These are phyloP conservation scores for Mariannaea sp. DNA, from an alignment of 2,329 filamentous ascomycete species.

Conservation along the genomic window DNA sequence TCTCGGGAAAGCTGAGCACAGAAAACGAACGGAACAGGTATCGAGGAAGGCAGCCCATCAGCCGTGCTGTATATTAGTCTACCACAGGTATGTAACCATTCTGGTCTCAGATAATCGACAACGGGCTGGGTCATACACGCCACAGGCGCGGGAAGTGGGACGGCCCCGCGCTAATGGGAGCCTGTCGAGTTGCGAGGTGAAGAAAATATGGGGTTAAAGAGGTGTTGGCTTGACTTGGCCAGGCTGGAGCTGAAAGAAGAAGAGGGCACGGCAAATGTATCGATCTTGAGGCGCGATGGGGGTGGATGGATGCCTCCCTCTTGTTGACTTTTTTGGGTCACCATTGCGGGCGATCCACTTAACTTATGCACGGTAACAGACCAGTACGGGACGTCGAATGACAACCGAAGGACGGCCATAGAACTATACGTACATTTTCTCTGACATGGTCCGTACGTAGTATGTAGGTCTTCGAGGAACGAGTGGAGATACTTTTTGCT, in stretches of 20 bases:
- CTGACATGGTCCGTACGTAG: too few relatives aligned
- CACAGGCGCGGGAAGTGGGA: constrained; percentile 13
- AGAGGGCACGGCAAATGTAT: neutral
- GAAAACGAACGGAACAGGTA: too few relatives aligned
- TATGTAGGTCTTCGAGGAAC: neutral
- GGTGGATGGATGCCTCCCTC: constrained; percentile 11
- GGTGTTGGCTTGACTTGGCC: neutral
- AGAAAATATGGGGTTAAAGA: constrained; percentile 1
- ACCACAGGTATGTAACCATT: neutral
- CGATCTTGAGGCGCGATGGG: too few relatives aligned
- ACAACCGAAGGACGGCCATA: too few relatives aligned
- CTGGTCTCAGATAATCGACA: constrained; percentile 1
- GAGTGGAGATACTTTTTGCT: neutral
- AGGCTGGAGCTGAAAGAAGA: neutral
- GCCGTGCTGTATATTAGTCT: too few relatives aligned
- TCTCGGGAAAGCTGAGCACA: too few relatives aligned
- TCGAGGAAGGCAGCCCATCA: too few relatives aligned
- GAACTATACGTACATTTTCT: too few relatives aligned
- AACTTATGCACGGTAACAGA: too few relatives aligned
- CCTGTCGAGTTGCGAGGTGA: neutral
- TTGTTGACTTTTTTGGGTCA: constrained; percentile 6
- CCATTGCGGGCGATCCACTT: constrained; percentile 2
- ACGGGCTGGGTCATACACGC: constrained; percentile 12
- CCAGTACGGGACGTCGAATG: too few relatives aligned
- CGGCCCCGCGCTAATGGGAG: constrained; percentile 15